Percentiles rank a stretch among this genome's conserved stretches.
These are phyloP conservation scores for Lodderomyces theae DNA, from an alignment of 1,139 yeast genomes.

Conservation along the genomic window DNA sequence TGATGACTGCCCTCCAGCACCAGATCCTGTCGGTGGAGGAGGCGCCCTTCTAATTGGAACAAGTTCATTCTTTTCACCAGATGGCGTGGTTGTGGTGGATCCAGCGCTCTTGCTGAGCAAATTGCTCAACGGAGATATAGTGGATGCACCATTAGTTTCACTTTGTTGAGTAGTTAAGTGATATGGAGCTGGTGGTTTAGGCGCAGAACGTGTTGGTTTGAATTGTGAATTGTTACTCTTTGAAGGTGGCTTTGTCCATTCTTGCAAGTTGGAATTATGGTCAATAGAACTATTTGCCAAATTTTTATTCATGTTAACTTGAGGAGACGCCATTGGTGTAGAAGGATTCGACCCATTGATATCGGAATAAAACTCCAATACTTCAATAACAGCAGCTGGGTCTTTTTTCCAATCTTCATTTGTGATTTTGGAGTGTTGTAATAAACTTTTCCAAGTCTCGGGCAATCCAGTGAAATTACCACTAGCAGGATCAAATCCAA, in stretches of 20 bases:
- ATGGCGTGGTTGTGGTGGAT: background rate
- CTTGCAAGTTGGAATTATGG: conserved; percentile 24
- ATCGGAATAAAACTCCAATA: conserved; percentile 75
- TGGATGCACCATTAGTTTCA: conserved; percentile 3
- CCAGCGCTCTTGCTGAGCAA: conserved; percentile 24
- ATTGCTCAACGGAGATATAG: conserved; percentile 34
- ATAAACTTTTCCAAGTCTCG: conserved; percentile 71
- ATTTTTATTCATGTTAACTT: conserved; percentile 8
- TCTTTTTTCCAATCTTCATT: conserved; percentile 82
- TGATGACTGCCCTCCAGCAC: background rate
- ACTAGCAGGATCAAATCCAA: conserved; percentile 64
- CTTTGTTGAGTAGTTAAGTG: conserved; percentile 25
- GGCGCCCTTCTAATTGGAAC: conserved; percentile 56
- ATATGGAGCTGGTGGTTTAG: conserved; percentile 45
- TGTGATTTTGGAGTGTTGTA: conserved; percentile 75
- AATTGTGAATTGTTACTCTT: conserved; percentile 20
- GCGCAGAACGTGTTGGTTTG: conserved; percentile 43
- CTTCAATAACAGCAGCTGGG: conserved; percentile 87
- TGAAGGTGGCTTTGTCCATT: conserved; percentile 43
- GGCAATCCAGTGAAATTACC: conserved; percentile 79
- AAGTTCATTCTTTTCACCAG: conserved; percentile 23
- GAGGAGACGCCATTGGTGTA: conserved; percentile 31
- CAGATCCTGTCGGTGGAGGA: conserved; percentile 40
- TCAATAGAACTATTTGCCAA: background rate
- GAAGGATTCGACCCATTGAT: conserved; percentile 34